Base-by-base conservation (phyloP, 2,329 filamentous ascomycete genomes). In the Fusarium sulawesiense region DNA sequence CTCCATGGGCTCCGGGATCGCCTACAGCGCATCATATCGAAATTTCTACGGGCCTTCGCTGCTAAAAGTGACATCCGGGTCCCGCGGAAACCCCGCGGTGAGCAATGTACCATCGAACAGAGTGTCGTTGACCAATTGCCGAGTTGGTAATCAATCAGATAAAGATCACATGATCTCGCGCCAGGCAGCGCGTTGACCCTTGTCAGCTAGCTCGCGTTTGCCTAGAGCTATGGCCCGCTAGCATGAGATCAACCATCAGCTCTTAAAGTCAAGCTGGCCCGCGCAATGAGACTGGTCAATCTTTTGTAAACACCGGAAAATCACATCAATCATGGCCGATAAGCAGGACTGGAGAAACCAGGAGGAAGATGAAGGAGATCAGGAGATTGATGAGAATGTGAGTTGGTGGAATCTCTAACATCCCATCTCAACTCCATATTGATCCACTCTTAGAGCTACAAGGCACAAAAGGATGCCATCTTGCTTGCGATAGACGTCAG, bases 391-490 rank as follows among this genome's bases (percentile, higher is more conserved):
- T 67, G 91, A 93, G 73, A 84, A 84, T 46, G 88, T 91, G 80
- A 73, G 83, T 71, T 64, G 27, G 29, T 56, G n/a, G 14, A 65
- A 37, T 49, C 54, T 42, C 25, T 41, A 48, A 37, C 27, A 53
- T 21, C 41, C 23, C 25, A 53, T 47, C 37, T 23, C 41, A 51
- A 70, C 56, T 56, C 45, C 46, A 51, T 34, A 37, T 60, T 44
- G 56, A 76, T 65, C 44, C 47, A 63, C 50, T 48, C 34, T 13
- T 73, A 95, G 93, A 91, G 89, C 80, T 99, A 96, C 84, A 97
- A 94, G 83, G 87, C 91, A 1, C 91, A 94, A 77, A 98, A 97
- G 82, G 96, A 99, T 89, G 96, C 96, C n/a, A 88, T 98, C n/a
- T 86, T 99, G 25, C 95, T 99, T 78, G 95, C 94, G 16, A 97